Percentiles rank a stretch among this genome's conserved stretches.
phyloP scores from a whole-genome alignment of 176 grass and related monocot species.

The Oropetium thomaeum region DNA sequence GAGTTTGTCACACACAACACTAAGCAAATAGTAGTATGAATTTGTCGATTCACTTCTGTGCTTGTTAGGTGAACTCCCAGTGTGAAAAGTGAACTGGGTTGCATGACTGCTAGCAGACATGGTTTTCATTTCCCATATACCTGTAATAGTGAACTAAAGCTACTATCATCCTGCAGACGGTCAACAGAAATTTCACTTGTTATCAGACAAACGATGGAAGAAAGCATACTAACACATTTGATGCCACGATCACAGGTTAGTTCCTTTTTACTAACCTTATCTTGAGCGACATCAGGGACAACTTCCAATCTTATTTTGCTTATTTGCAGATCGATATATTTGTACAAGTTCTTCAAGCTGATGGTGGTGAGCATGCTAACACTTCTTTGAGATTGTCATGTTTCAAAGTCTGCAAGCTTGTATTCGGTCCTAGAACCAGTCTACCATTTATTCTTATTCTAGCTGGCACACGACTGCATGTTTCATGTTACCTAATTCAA shows the following conservation, averaged over 20 bases:
- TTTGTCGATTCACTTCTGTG: background rate
- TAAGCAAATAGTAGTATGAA: background rate
- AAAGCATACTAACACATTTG: slow-evolving; percentile 78
- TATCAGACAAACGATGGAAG: slow-evolving; percentile 97
- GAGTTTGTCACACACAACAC: background rate
- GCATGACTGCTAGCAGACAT: background rate
- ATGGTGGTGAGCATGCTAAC: slow-evolving; percentile 58
- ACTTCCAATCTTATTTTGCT: slow-evolving; percentile 13
- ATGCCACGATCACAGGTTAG: slow-evolving; percentile 84
- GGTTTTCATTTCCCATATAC: background rate
- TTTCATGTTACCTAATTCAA: background rate
- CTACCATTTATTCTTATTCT: slow-evolving; percentile 9
- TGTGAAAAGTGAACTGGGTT: background rate
- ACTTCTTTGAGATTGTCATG: slow-evolving; percentile 17
- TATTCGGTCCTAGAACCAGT: background rate
- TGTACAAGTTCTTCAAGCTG: slow-evolving; percentile 99
- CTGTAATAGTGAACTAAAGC: slow-evolving; percentile 1
- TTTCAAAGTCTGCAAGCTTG: background rate
- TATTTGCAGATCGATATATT: slow-evolving; percentile 88
- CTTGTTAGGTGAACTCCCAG: background rate
- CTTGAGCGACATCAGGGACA: background rate
- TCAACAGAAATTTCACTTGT: slow-evolving; percentile 98
- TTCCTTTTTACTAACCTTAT: slow-evolving; percentile 17
- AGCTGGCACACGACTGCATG: background rate
- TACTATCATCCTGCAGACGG: slow-evolving; percentile 48